Percentiles rank a stretch among this genome's conserved stretches.
phyloP scores from a whole-genome alignment of 768 basidiomycete genomes.

The Trametes gibbosa region DNA sequence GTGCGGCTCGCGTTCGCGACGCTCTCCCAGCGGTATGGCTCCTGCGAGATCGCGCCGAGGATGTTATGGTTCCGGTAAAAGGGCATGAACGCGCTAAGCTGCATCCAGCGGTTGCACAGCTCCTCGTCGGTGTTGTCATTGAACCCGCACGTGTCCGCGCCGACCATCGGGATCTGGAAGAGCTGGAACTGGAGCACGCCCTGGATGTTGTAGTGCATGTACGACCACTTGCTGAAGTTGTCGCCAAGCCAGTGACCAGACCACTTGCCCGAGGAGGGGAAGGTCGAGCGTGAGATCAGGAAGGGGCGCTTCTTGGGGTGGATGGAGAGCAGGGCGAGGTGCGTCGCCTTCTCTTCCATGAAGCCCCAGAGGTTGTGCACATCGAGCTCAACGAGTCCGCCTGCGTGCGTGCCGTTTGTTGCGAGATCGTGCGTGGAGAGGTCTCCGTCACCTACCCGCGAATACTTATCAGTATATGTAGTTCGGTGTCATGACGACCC shows the following conservation, averaged over 20 bases:
- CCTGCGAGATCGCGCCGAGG: conserved; percentile 63
- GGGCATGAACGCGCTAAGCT: conserved; percentile 73
- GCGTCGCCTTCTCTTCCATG: conserved; percentile 67
- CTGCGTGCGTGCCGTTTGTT: conserved; percentile 66
- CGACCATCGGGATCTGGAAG: conserved; percentile 82
- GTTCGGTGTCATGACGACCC: conserved; percentile 35
- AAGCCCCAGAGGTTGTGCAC: conserved; percentile 71
- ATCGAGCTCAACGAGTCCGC: conserved; percentile 61
- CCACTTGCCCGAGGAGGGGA: conserved; percentile 68
- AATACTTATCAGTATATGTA: neutral
- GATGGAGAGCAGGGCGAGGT: conserved; percentile 53
- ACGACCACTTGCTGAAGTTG: conserved; percentile 73
- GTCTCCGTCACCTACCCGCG: conserved; percentile 42
- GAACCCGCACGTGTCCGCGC: conserved; percentile 75
- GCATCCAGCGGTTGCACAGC: conserved; percentile 83
- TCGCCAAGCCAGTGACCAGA: conserved; percentile 79
- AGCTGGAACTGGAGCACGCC: conserved; percentile 83
- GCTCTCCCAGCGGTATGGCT: conserved; percentile 78
- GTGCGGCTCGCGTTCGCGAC: conserved; percentile 70
- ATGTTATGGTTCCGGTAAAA: conserved; percentile 81
- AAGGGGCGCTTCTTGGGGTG: conserved; percentile 63
- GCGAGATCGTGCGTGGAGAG: conserved; percentile 55
- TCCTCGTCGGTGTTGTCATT: conserved; percentile 73
- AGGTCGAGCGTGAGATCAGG: conserved; percentile 69
- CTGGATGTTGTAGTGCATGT: conserved; percentile 67